Percentiles rank a stretch among this genome's conserved stretches.
phyloP scores from a whole-genome alignment of 306 rosid genomes.

The Astragalus glycyphyllos region DNA sequence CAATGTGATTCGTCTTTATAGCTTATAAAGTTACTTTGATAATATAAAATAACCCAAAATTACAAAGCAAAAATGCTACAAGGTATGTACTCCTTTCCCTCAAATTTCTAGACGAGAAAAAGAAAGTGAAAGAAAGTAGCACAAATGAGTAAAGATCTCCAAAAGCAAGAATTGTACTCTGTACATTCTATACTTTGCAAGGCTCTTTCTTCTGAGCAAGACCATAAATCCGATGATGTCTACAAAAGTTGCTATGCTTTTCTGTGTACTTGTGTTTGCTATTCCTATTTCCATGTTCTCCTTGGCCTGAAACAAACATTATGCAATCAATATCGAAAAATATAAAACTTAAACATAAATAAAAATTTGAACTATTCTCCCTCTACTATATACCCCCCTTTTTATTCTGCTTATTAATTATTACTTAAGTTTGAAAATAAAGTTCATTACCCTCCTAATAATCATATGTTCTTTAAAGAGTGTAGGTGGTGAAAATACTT shows the following conservation, averaged over 20 bases:
- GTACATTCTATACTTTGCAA: conserved; percentile 58
- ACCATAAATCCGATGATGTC: conserved; percentile 46
- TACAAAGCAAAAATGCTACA: conserved; percentile 51
- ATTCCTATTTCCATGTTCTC: conserved; percentile 75
- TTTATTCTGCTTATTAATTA: conserved; percentile 14
- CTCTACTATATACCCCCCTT: conserved; percentile 36
- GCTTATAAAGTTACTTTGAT: conserved; percentile 39
- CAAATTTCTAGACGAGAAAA: conserved; percentile 21
- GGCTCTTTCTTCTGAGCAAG: conserved; percentile 48
- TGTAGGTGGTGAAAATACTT: conserved; percentile 94
- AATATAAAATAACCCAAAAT: conserved; percentile 33
- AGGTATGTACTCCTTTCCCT: conserved; percentile 39
- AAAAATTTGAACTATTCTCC: conserved; percentile 39
- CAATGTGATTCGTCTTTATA: conserved; percentile 5
- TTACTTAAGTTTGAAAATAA: conserved; percentile 59
- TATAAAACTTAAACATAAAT: conserved; percentile 34
- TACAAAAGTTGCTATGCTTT: conserved; percentile 43
- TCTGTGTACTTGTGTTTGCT: conserved; percentile 44
- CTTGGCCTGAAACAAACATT: conserved; percentile 87
- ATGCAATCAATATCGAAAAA: conserved; percentile 49
- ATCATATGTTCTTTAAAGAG: conserved; percentile 95
- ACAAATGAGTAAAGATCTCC: conserved; percentile 46
- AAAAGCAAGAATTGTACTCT: conserved; percentile 51
- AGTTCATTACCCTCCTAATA: conserved; percentile 84
- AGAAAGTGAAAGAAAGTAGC: conserved; percentile 33